Conservation (phyloP, 225 moss, liverwort and hornwort species). For the Asterella californica region DNA sequence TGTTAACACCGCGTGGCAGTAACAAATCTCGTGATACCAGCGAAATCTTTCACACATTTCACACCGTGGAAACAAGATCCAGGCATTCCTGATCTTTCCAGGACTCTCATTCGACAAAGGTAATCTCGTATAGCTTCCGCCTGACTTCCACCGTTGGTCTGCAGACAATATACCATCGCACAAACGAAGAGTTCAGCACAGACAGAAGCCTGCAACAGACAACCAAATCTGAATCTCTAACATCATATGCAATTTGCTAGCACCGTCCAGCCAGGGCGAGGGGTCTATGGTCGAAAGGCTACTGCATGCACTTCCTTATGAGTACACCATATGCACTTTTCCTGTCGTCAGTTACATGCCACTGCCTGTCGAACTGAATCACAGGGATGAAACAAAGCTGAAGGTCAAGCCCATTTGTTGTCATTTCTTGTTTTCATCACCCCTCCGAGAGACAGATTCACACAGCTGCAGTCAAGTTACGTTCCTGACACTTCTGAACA, state of each 20-base stretch:
- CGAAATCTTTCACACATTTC: slow-evolving; percentile 69
- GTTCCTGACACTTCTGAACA: not conserved
- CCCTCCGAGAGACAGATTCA: not conserved
- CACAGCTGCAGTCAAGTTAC: not conserved
- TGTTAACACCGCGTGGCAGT: slow-evolving; percentile 67
- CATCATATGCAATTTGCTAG: not conserved
- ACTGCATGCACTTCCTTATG: too few species aligned
- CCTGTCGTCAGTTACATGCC: too few species aligned
- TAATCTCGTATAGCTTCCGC: slow-evolving; percentile 60
- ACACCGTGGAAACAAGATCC: slow-evolving; percentile 65
- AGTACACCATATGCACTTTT: too few species aligned
- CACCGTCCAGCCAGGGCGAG: too few species aligned
- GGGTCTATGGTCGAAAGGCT: too few species aligned
- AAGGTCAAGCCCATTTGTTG: not conserved
- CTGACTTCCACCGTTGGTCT: slow-evolving; percentile 92
- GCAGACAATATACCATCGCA: slow-evolving; percentile 15
- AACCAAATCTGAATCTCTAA: not conserved
- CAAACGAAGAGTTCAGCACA: not conserved
- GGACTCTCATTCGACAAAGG: slow-evolving; percentile 57
- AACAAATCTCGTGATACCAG: slow-evolving; percentile 79
- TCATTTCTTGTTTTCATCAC: not conserved
- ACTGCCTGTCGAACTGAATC: too few species aligned
- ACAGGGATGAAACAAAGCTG: not conserved
- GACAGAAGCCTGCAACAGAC: not conserved
- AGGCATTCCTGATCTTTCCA: slow-evolving; percentile 47